Conservation (phyloP, 441 rosid species). For the Geranium incanum region DNA sequence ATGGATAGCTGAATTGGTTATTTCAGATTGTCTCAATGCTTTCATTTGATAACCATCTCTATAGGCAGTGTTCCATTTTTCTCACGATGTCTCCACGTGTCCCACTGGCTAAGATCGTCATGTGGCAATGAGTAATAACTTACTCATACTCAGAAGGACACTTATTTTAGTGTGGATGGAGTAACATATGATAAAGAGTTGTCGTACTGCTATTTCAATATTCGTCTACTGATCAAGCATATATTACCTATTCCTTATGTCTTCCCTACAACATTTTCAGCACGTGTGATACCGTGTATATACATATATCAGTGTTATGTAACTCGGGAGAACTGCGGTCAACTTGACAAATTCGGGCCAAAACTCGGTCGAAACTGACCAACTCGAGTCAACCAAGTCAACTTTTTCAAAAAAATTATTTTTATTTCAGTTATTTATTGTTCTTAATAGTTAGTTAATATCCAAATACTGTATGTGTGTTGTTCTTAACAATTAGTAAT, state of each 20-base stretch:
- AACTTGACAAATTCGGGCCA: no score
- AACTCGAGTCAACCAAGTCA: no score
- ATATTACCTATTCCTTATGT: background rate
- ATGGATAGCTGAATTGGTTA: background rate
- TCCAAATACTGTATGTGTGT: no score
- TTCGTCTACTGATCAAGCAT: background rate
- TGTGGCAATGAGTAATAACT: background rate
- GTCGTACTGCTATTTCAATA: background rate
- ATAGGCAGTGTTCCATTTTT: background rate
- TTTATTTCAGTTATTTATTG: no score
- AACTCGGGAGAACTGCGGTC: no score
- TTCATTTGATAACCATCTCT: background rate
- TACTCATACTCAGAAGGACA: background rate
- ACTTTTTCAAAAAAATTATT: no score
- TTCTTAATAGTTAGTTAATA: no score
- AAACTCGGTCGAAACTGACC: no score
- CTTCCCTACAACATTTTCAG: background rate
- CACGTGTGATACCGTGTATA: background rate
- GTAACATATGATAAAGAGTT: background rate
- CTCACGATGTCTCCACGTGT: background rate
- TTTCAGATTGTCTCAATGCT: background rate
- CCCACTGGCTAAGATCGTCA: background rate
- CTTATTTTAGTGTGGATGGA: background rate
- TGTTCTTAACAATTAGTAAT: no score
- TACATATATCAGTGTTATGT: background rate